A percentile compares a stretch with the other conserved stretches of the same genome.
Evolutionary conservation across 768 basidiomycete genomes (phyloP).

Genomic region (Russula lepida): DNA sequence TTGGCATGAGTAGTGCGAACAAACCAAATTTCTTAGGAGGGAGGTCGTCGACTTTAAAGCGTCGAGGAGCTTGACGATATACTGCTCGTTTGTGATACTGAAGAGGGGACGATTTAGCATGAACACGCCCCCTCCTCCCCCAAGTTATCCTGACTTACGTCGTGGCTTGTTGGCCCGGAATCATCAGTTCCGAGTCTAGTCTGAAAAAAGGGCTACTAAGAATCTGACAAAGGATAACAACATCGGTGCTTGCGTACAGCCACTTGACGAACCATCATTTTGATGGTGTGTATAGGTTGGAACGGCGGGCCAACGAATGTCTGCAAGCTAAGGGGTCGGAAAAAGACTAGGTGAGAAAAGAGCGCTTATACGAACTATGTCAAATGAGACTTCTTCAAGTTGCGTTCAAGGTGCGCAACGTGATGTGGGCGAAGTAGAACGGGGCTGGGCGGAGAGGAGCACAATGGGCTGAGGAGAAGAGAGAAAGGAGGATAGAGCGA

Average conservation of each 20-base stretch:
- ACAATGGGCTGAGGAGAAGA: not conserved
- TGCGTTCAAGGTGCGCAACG: not conserved
- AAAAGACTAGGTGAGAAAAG: too few relatives aligned
- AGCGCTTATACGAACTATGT: not conserved
- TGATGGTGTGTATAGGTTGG: not conserved
- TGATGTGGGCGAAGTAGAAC: not conserved
- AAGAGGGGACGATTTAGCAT: conserved; percentile 20
- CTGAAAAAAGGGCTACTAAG: not conserved
- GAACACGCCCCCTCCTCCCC: too few relatives aligned
- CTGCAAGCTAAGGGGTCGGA: not conserved
- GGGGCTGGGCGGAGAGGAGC: not conserved
- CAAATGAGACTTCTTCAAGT: not conserved
- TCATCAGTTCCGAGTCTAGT: not conserved
- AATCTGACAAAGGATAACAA: not conserved
- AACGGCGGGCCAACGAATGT: not conserved
- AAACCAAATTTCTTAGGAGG: conserved; percentile 22
- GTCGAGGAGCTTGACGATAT: conserved; percentile 6
- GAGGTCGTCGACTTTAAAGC: conserved; percentile 8
- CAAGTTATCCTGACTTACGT: conserved; percentile 6
- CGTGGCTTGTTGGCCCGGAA: not conserved
- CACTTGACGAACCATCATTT: not conserved
- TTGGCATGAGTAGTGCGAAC: not conserved
- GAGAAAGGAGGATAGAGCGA: not conserved
- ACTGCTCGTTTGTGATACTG: conserved; percentile 19
- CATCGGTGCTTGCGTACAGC: conserved; percentile 17